phyloP scores from a whole-genome alignment of 257 asterid genomes.

The Solanum lycopersicoides region DNA sequence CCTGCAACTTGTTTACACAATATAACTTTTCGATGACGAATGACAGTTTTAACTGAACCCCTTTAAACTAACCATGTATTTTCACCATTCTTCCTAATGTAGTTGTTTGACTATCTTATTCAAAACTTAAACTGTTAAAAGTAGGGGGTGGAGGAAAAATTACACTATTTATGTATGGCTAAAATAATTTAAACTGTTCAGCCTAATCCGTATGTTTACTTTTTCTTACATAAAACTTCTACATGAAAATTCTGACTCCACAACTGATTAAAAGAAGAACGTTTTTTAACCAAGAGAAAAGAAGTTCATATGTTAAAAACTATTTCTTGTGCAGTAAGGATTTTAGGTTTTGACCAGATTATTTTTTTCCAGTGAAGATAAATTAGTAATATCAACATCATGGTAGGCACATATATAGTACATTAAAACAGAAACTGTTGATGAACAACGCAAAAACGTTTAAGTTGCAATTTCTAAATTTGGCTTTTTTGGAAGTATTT shows the following conservation, averaged over 20 bases:
- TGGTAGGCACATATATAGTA: background rate
- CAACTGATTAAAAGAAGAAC: background rate
- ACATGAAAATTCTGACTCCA: too few species aligned
- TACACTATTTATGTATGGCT: background rate
- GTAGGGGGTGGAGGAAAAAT: background rate
- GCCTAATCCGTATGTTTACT: background rate
- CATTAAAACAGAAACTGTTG: conserved; percentile 12
- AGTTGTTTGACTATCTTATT: background rate
- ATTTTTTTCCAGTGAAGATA: background rate
- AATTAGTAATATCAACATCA: background rate
- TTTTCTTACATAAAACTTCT: too few species aligned
- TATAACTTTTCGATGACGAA: too few species aligned
- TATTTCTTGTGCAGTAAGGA: background rate
- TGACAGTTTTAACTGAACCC: background rate
- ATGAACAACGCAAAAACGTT: conserved; percentile 18
- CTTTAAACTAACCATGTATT: background rate
- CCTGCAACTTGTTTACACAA: background rate
- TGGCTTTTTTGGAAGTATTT: conserved; percentile 5
- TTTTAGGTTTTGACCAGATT: background rate
- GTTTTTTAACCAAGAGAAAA: background rate
- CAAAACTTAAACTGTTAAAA: background rate
- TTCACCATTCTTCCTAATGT: background rate
- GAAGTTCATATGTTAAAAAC: background rate
- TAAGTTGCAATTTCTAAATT: conserved; percentile 5
- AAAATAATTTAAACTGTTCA: too few species aligned